These are phyloP conservation scores for Cladosporium sp. DNA, from an alignment of 2,329 filamentous ascomycete species.

Conservation along the genomic window DNA sequence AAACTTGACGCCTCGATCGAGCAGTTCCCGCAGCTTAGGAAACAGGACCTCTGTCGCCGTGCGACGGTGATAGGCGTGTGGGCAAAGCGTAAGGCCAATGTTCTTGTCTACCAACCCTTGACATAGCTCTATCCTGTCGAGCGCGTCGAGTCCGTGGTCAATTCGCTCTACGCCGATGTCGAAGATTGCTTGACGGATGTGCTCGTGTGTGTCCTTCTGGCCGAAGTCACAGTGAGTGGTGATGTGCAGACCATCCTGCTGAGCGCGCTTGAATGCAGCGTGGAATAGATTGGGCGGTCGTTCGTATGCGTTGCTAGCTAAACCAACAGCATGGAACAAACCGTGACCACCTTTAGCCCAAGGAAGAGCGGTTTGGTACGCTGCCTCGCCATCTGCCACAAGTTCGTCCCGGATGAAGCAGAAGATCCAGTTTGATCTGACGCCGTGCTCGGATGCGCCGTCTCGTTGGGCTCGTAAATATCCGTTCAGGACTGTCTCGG, in stretches of 20 bases:
- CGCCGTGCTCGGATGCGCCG: neutral
- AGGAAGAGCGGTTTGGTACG: neutral
- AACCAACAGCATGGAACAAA: neutral
- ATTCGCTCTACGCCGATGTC: neutral
- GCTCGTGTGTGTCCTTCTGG: slow-evolving; percentile 8
- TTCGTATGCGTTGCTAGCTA: slow-evolving; percentile 6
- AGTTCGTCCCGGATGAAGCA: slow-evolving; percentile 4
- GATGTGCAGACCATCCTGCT: slow-evolving; percentile 3
- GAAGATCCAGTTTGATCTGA: slow-evolving; percentile 5
- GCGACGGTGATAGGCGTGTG: slow-evolving; percentile 2
- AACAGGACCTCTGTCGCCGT: neutral
- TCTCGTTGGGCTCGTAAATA: neutral
- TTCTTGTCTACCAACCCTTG: neutral
- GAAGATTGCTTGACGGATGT: slow-evolving; percentile 3
- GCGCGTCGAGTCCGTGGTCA: neutral
- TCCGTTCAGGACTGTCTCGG: neutral
- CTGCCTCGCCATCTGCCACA: neutral
- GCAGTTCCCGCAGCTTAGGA: neutral
- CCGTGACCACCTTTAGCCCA: neutral
- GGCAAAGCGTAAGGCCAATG: neutral
- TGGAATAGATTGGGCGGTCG: neutral
- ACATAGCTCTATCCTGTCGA: neutral
- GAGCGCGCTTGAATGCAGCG: neutral
- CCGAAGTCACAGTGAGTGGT: slow-evolving; percentile 4
- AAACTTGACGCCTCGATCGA: neutral